Percentiles rank a stretch among this genome's conserved stretches.
phyloP scores from a whole-genome alignment of 768 basidiomycete genomes.

The Mycena belliarum region DNA sequence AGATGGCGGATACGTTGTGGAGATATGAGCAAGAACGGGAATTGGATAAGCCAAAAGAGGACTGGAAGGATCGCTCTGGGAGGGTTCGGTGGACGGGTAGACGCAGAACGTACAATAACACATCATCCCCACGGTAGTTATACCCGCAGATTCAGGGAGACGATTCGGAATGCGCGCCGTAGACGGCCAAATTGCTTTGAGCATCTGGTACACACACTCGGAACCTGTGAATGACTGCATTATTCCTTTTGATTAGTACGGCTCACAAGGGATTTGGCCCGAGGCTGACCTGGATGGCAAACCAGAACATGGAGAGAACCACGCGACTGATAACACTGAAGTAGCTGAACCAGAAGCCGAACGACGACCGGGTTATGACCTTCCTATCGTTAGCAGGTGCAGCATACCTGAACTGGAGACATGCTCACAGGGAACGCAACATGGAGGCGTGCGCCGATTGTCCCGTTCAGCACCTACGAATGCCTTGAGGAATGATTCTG shows the following conservation, averaged over 20 bases:
- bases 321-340: conserved; percentile 80
- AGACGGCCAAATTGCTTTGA: conserved; percentile 84
- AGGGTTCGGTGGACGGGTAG: too few relatives aligned
- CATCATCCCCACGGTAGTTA: conserved; percentile 59
- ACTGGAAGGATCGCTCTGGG: conserved; percentile 26
- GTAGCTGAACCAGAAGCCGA: conserved; percentile 90
- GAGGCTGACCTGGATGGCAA: conserved; percentile 59
- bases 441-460: conserved; percentile 74
- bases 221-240: conserved; percentile 57
- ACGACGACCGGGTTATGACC: conserved; percentile 80
- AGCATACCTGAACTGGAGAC: background rate
- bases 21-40: conserved; percentile 74
- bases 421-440: conserved; percentile 58
- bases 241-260: background rate
- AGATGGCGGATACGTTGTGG: conserved; percentile 78
- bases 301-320: conserved; percentile 82
- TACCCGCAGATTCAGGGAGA: conserved; percentile 55
- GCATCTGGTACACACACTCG: conserved; percentile 80
- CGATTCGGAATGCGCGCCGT: conserved; percentile 64
- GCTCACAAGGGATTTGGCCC: background rate
- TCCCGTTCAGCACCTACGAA: conserved; percentile 78
- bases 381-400: conserved; percentile 25
- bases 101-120: conserved; percentile 13
- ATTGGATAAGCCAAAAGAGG: conserved; percentile 75
- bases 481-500: conserved; percentile 11